Percentiles rank a stretch among this genome's conserved stretches.
These are phyloP conservation scores for Cerioporus squamosus DNA, from an alignment of 1,284 basidiomycete species.

Conservation along the genomic window DNA sequence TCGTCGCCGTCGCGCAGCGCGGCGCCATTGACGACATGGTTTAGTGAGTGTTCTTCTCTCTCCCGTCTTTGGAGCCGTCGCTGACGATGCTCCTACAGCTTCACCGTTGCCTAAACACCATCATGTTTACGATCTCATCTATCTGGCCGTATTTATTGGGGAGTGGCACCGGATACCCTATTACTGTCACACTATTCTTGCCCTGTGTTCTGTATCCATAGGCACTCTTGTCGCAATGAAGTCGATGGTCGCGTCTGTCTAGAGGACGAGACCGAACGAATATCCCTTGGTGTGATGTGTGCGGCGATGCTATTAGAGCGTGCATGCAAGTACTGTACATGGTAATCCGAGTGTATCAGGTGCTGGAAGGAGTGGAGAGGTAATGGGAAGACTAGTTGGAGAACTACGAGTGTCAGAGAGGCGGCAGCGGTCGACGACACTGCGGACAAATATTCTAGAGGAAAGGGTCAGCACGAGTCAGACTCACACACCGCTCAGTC, in stretches of 20 bases:
- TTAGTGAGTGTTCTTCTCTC: constrained; percentile 39
- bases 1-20: constrained; percentile 54
- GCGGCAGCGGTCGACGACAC: constrained; percentile 80
- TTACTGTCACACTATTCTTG: constrained; percentile 2
- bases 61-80: background rate
- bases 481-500: no score
- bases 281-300: background rate
- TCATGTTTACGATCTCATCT: background rate
- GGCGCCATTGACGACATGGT: constrained; percentile 43
- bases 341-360: no score
- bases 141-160: constrained; percentile 18
- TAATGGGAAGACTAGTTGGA: no score
- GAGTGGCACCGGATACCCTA: constrained; percentile 19
- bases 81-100: constrained; percentile 11
- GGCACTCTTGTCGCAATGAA: constrained; percentile 20
- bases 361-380: no score
- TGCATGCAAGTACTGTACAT: background rate
- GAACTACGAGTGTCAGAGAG: constrained; percentile 48
- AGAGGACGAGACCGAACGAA: background rate
- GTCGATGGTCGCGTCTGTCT: constrained; percentile 16
- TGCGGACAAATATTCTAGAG: constrained; percentile 80
- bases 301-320: background rate
- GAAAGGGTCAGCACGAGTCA: no score
- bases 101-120: constrained; percentile 17
- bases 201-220: constrained; percentile 17